A percentile compares a stretch with the other conserved stretches of the same genome.
These are phyloP conservation scores for Cercospora citrullina DNA, from an alignment of 2,329 filamentous ascomycete species.

Conservation along the genomic window DNA sequence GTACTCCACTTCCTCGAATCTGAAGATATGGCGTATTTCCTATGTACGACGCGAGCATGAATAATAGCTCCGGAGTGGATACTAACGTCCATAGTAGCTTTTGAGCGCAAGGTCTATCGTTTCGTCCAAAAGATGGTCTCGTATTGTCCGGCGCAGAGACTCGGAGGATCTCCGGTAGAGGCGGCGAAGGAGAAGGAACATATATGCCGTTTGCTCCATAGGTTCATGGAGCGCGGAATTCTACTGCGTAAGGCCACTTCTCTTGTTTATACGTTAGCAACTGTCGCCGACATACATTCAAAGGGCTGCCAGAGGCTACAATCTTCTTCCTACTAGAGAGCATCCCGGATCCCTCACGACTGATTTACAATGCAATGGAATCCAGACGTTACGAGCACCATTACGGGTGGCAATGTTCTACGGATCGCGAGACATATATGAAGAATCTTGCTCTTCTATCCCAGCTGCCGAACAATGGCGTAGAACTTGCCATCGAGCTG, in stretches of 20 bases:
- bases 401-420: too few species aligned
- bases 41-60: background rate
- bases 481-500: background rate
- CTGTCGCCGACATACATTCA: too few species aligned
- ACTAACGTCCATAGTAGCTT: too few species aligned
- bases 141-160: too few species aligned
- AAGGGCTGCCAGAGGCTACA: background rate
- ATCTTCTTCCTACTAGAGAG: background rate
- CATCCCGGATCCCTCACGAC: background rate
- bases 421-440: too few species aligned
- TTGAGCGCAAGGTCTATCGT: too few species aligned
- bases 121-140: too few species aligned
- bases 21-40: rapidly evolving
- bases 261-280: too few species aligned
- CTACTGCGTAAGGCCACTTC: background rate
- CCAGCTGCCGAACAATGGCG: background rate
- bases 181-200: background rate
- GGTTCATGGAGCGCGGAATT: background rate
- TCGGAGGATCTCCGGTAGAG: background rate
- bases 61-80: too few species aligned
- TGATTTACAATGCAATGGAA: background rate
- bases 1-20: background rate
- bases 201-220: background rate
- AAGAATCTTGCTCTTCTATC: background rate
- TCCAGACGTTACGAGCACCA: background rate